Evolutionary conservation across 2,329 filamentous ascomycete species (phyloP).

Genomic region (Fusarium sp.): DNA sequence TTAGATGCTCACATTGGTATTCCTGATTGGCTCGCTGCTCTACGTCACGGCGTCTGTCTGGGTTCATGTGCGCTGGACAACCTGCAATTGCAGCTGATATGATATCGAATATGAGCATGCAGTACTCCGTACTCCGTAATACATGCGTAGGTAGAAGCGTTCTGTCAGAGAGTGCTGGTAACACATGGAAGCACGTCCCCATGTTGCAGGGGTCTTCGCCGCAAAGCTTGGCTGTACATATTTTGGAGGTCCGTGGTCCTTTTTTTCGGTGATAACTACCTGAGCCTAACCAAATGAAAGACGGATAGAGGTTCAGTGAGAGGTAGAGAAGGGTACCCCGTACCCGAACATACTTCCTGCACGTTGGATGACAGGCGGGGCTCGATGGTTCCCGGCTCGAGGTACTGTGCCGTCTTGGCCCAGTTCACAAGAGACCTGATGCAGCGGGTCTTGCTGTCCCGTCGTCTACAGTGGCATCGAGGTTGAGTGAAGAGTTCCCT

Average conservation of each 20-base stretch:
- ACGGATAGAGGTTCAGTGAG: constrained; percentile 1
- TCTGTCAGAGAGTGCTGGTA: not conserved
- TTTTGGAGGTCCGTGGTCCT: not conserved
- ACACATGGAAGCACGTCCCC: constrained; percentile 10
- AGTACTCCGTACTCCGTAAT: not conserved
- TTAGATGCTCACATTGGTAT: constrained; percentile 22
- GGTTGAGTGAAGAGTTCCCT: constrained; percentile 16
- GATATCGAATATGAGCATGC: not conserved
- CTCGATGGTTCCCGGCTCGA: constrained; percentile 17
- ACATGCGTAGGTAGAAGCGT: not conserved
- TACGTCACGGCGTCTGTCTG: constrained; percentile 27
- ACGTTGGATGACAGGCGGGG: constrained; percentile 25
- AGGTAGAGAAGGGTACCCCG: constrained; percentile 26
- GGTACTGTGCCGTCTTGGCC: constrained; percentile 27
- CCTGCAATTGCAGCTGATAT: constrained; percentile 2
- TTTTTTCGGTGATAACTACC: constrained; percentile 9
- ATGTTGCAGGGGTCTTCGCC: constrained; percentile 16
- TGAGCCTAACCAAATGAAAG: not conserved
- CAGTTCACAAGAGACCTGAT: constrained; percentile 19
- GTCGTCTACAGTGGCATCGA: not conserved
- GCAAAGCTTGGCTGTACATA: constrained; percentile 24
- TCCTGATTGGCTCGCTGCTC: constrained; percentile 7
- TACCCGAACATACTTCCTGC: constrained; percentile 25
- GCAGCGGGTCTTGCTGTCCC: constrained; percentile 11
- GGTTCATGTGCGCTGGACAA: not conserved